Percentiles rank a stretch among this genome's conserved stretches.
Conservation (phyloP, 169 alveolate genomes). For the Plasmodium ovale region DNA sequence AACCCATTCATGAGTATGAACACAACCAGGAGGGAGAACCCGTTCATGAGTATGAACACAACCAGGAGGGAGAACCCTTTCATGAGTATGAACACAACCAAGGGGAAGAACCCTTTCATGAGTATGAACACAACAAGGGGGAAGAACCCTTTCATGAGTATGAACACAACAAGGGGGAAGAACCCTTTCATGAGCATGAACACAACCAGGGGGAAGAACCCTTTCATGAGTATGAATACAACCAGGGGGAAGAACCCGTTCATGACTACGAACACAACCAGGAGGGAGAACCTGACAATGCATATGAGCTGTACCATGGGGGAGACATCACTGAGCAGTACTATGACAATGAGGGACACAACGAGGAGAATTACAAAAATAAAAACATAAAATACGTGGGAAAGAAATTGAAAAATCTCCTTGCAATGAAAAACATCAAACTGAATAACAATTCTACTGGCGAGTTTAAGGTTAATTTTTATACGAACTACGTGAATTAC, state of each 20-base stretch:
- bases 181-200: background rate
- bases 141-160: too few species aligned
- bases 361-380: background rate
- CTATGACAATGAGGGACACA: too few species aligned
- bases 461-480: constrained; percentile 20
- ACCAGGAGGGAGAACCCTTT: too few species aligned
- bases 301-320: too few species aligned
- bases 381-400: constrained; percentile 2
- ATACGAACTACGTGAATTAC: constrained; percentile 30
- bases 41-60: constrained; percentile 3
- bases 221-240: background rate
- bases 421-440: constrained; percentile 20
- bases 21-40: background rate
- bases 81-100: too few species aligned
- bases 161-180: too few species aligned
- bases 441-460: constrained; percentile 50
- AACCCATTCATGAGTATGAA: background rate
- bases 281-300: background rate
- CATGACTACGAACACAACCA: background rate
- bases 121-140: too few species aligned
- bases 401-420: constrained; percentile 7
- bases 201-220: background rate
- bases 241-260: background rate
- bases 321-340: too few species aligned
- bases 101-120: too few species aligned